Base-by-base conservation (phyloP, 2,329 filamentous ascomycete species). In the Calonectria henricotiae region DNA sequence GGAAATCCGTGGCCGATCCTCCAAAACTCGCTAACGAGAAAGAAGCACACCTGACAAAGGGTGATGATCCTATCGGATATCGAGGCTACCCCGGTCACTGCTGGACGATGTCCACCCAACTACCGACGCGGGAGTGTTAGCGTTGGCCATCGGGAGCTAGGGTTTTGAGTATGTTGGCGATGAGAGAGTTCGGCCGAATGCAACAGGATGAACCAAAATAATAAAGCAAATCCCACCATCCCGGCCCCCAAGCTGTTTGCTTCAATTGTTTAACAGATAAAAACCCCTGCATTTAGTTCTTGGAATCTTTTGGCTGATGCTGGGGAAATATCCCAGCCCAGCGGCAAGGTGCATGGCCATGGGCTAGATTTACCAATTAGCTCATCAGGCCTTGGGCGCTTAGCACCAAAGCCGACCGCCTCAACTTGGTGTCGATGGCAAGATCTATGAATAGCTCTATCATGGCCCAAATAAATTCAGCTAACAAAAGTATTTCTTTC, bases 81-180 rank as follows among this genome's bases (percentile, higher is more conserved):
- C 65, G 13, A 71, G 71, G 0, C 69, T 72, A 1, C 71, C 71
- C 61, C 71, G 62, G 15, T 69, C 71, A 7, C 69, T 49, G 2
- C 62, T 69, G 1, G 71, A 71, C 5, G 65, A 35, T 13, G 62
- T 72, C 69, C 69, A 72, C 3, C 65, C 69, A 2, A 69, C 58
- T 7, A 69, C n/a, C 43, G 20, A 60, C 11, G 63, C 51, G n/a
- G 70, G 71, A 9, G 9, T 46, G 61, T 65, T 71, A 37, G 27
- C 35, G 32, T 37, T 58, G n/a, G 43, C 20, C 43, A 46, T 46
- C n/a, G 20, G 41, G n/a, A n/a, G 11, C 43, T 46, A 46, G 20
- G 20, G 3, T 46, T 5, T 46, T 46, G 43, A 46, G n/a, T 8
- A 46, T 23, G 35, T 37, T 37, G 5, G 35, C 11, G 35, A 37